These are phyloP conservation scores for Fraxinus baroniana DNA, from an alignment of 305 asterid genomes.

Conservation along the genomic window DNA sequence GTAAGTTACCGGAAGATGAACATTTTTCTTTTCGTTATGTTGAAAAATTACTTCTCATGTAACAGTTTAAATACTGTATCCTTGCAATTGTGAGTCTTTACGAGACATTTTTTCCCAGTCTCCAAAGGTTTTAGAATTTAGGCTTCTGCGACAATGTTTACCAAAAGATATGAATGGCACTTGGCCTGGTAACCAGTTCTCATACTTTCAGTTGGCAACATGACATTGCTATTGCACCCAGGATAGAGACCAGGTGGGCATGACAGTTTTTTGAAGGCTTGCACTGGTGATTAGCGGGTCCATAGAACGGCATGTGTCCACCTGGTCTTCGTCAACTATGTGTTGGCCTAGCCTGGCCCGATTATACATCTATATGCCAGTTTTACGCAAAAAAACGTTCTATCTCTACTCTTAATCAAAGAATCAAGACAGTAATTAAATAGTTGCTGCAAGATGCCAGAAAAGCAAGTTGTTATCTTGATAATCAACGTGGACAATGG, in stretches of 20 bases:
- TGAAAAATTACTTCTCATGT: not conserved
- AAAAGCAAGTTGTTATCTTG: not conserved
- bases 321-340: not conserved
- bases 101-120: not conserved
- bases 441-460: not conserved
- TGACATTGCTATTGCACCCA: too few species aligned
- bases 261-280: not conserved
- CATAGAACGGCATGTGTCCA: not conserved
- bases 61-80: not conserved
- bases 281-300: not conserved
- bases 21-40: not conserved
- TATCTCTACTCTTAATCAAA: not conserved
- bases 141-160: not conserved
- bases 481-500: not conserved
- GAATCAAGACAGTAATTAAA: not conserved
- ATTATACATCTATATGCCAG: not conserved
- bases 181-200: not conserved
- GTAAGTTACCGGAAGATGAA: conserved; percentile 18
- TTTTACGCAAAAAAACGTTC: not conserved
- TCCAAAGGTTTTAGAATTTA: not conserved
- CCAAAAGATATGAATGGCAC: not conserved
- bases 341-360: not conserved
- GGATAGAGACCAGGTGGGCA: not conserved
- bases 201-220: not conserved
- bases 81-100: not conserved